Conservation (phyloP, 805 yeast genomes). For the Gaillardinia entomophila region DNA sequence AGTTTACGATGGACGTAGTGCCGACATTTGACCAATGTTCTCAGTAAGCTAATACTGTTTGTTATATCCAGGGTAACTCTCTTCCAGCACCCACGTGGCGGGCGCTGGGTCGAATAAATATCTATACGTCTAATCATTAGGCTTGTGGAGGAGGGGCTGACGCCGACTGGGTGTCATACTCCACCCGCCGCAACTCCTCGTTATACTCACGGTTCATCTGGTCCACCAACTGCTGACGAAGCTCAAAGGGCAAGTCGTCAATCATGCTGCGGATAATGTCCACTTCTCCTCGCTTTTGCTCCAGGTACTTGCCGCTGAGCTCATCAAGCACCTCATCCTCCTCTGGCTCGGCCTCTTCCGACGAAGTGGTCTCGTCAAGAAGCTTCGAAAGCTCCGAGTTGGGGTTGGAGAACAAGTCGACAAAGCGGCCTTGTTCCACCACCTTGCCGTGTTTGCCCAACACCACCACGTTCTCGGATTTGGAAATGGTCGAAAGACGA, state of each 20-base stretch:
- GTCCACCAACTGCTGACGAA: constrained; percentile 20
- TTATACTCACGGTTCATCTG: constrained; percentile 18
- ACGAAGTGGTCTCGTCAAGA: constrained; percentile 28
- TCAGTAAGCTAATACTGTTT: no score
- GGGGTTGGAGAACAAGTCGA: constrained; percentile 34
- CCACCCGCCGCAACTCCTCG: constrained; percentile 3
- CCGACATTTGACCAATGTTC: no score
- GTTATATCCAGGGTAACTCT: no score
- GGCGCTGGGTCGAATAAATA: no score
- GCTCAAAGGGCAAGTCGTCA: constrained; percentile 31
- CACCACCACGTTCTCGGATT: constrained; percentile 38
- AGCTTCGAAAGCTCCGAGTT: constrained; percentile 36
- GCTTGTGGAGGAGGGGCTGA: no score
- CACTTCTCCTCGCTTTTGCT: constrained; percentile 10
- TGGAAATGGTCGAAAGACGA: constrained; percentile 39
- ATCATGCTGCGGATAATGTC: constrained; percentile 25
- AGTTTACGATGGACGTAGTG: no score
- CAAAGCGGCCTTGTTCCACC: constrained; percentile 35
- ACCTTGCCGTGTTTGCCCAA: constrained; percentile 37
- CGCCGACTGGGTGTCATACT: not conserved
- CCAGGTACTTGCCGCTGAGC: constrained; percentile 10
- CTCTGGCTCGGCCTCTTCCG: constrained; percentile 11
- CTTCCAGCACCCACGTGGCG: no score
- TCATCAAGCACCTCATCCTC: constrained; percentile 20
- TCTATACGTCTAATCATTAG: no score